A percentile compares a stretch with the other conserved stretches of the same genome.
These are phyloP conservation scores for Neurospora intermedia DNA, from an alignment of 495 filamentous ascomycete genomes.

Conservation along the genomic window DNA sequence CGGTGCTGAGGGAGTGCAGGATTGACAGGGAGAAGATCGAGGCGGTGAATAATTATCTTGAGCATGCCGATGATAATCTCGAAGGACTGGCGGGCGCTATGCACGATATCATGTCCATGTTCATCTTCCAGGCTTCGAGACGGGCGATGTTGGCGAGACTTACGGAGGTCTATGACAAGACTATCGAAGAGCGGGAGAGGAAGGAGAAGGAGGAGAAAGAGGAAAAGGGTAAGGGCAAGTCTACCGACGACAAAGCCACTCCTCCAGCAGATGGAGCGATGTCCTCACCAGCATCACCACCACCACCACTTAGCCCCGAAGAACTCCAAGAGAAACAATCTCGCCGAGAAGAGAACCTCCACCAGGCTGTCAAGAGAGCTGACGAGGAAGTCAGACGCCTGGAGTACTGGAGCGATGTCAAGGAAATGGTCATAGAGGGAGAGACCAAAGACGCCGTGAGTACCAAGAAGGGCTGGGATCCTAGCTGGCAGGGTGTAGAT, in stretches of 20 bases:
- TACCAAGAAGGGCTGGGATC: constrained; percentile 33
- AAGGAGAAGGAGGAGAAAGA: constrained; percentile 13
- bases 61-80: constrained; percentile 70
- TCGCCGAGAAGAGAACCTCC: constrained; percentile 38
- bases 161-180: constrained; percentile 48
- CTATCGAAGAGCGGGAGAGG: constrained; percentile 12
- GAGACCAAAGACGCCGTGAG: constrained; percentile 37
- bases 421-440: constrained; percentile 46
- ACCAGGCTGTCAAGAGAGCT: constrained; percentile 47
- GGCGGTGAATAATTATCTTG: constrained; percentile 65
- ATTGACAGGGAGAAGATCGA: constrained; percentile 90
- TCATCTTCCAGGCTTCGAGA: constrained; percentile 83
- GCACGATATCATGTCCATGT: constrained; percentile 70
- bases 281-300: neutral
- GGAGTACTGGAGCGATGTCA: constrained; percentile 70
- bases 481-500: constrained; percentile 32
- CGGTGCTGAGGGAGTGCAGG: constrained; percentile 49
- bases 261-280: neutral
- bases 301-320: neutral
- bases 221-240: constrained; percentile 2
- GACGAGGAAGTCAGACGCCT: constrained; percentile 56
- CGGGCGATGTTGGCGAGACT: constrained; percentile 62
- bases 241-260: neutral
- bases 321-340: constrained; percentile 10
- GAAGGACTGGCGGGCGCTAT: constrained; percentile 68